phyloP scores from a whole-genome alignment of 139 green algal species.

The Pleodorina starrii region DNA sequence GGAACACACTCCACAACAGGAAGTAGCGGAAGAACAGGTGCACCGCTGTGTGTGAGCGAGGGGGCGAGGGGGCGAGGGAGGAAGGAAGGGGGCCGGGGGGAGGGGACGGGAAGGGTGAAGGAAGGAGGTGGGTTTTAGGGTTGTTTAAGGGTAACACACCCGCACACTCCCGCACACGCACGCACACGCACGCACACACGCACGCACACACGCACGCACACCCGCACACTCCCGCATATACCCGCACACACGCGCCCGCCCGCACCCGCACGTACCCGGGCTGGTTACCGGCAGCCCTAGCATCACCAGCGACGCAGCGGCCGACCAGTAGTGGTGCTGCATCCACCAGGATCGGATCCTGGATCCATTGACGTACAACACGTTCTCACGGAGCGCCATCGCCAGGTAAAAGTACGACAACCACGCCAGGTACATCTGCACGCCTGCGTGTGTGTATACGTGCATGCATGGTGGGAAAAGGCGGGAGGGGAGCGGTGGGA shows the following conservation, averaged over 20 bases:
- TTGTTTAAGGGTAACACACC: background rate
- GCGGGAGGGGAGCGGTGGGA: too few species aligned
- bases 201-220: background rate
- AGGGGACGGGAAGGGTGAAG: too few species aligned
- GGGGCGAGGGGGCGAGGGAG: background rate
- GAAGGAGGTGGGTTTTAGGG: background rate
- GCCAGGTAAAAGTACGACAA: slow-evolving; percentile 97
- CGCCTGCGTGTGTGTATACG: slow-evolving; percentile 60
- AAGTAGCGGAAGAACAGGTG: slow-evolving; percentile 71
- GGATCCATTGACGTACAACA: slow-evolving; percentile 93
- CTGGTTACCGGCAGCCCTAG: slow-evolving; percentile 93
- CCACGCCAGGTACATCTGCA: slow-evolving; percentile 92
- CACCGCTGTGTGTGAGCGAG: slow-evolving; percentile 58
- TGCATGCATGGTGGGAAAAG: too few species aligned
- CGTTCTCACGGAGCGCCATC: slow-evolving; percentile 91
- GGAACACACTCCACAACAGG: slow-evolving; percentile 68
- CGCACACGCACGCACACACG: background rate
- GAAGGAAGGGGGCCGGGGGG: background rate
- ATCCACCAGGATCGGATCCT: slow-evolving; percentile 94
- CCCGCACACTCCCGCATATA: background rate
- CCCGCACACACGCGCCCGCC: background rate
- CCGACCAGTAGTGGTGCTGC: slow-evolving; percentile 94
- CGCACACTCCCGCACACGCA: too few species aligned
- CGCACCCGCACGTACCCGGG: slow-evolving; percentile 51
- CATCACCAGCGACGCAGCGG: slow-evolving; percentile 81